Conservation (phyloP, 225 moss, liverwort and hornwort genomes). For the Anthoceros angustus region DNA sequence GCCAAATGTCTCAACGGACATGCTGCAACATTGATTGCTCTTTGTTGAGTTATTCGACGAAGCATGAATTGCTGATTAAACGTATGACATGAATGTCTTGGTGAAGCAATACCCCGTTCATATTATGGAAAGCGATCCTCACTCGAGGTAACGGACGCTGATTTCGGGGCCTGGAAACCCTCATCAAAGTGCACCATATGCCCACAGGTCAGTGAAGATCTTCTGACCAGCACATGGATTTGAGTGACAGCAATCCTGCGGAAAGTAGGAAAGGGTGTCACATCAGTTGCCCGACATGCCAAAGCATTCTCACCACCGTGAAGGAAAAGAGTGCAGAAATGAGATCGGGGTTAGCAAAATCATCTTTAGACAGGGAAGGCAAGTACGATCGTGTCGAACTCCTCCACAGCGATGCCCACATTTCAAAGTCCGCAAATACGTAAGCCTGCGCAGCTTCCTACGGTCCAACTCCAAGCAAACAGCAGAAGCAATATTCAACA, state of each 20-base stretch:
- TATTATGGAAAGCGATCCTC: too few relatives aligned
- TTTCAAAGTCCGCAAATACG: constrained; percentile 42
- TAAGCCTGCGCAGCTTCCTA: constrained; percentile 26
- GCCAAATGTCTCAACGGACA: too few relatives aligned
- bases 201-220: constrained; percentile 35
- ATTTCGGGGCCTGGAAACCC: constrained; percentile 46
- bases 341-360: too few relatives aligned
- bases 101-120: too few relatives aligned
- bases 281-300: too few relatives aligned
- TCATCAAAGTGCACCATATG: constrained; percentile 42
- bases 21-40: too few relatives aligned
- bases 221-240: constrained; percentile 7
- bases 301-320: too few relatives aligned
- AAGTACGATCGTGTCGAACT: constrained; percentile 47
- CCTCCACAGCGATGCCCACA: constrained; percentile 59
- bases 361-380: constrained; percentile 57
- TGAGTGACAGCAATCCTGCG: neutral
- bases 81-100: too few relatives aligned
- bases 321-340: too few relatives aligned
- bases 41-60: too few relatives aligned
- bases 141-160: constrained; percentile 44
- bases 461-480: constrained; percentile 40
- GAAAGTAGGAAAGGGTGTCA: too few relatives aligned
- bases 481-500: constrained; percentile 26
- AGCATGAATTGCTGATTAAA: too few relatives aligned